These are phyloP conservation scores for Galeopsis tetrahit DNA, from an alignment of 257 asterid genomes.

Conservation along the genomic window DNA sequence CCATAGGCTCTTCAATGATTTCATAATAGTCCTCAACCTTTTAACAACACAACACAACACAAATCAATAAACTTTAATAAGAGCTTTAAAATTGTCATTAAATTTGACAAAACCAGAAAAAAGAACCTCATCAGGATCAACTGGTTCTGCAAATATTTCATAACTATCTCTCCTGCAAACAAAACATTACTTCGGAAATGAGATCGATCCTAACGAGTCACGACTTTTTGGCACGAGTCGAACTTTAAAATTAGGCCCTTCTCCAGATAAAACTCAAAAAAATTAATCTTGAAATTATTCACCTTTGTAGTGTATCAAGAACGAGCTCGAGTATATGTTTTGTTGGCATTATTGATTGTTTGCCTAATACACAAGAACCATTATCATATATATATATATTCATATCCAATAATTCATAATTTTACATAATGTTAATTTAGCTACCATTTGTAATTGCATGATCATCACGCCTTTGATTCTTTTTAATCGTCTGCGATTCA, in stretches of 20 bases:
- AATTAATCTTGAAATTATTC: not conserved
- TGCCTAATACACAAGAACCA: constrained; percentile 34
- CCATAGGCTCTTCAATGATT: constrained; percentile 86
- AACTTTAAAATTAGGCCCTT: not conserved
- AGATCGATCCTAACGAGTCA: not conserved
- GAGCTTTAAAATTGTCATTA: not conserved
- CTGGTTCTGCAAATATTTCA: constrained; percentile 89
- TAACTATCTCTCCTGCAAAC: constrained; percentile 68
- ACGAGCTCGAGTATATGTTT: constrained; percentile 68
- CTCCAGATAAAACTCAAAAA: not conserved
- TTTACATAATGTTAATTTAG: not conserved
- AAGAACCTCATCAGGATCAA: constrained; percentile 71
- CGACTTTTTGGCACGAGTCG: too few species aligned
- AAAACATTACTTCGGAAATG: not conserved
- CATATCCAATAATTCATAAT: not conserved
- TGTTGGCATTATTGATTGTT: constrained; percentile 55
- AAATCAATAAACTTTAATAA: not conserved
- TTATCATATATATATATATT: not conserved
- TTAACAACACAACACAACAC: not conserved
- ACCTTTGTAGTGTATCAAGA: constrained; percentile 85
- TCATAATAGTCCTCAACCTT: constrained; percentile 86
- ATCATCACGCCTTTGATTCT: constrained; percentile 22
- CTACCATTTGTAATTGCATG: constrained; percentile 34
- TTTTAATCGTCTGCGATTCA: not conserved
- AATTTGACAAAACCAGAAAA: not conserved